These are phyloP conservation scores for Nectriaceae sp. DNA, from an alignment of 2,329 filamentous ascomycete genomes.

Conservation along the genomic window DNA sequence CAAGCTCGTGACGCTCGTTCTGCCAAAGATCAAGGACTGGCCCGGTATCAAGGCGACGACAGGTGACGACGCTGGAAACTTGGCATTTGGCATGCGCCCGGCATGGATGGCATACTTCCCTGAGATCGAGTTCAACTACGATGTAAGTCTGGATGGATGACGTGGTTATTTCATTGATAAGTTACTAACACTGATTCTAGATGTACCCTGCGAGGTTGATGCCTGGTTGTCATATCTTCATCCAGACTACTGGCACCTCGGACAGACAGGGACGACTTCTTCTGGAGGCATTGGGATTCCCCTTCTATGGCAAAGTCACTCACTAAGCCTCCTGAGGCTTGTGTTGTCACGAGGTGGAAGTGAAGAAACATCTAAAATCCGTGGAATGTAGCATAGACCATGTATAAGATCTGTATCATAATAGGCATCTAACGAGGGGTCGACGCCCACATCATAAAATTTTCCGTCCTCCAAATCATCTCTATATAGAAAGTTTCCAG, in stretches of 20 bases:
- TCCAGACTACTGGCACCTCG: slow-evolving; percentile 82
- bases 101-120: slow-evolving; percentile 84
- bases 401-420: slow-evolving; percentile 41
- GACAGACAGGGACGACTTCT: slow-evolving; percentile 84
- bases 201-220: slow-evolving; percentile 72
- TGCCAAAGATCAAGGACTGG: slow-evolving; percentile 97
- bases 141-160: slow-evolving; percentile 60
- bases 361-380: slow-evolving; percentile 13
- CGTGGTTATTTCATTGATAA: background rate
- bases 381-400: slow-evolving; percentile 32
- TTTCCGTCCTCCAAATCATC: slow-evolving; percentile 9
- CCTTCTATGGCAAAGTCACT: slow-evolving; percentile 76
- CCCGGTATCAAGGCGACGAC: slow-evolving; percentile 64
- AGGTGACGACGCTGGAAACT: slow-evolving; percentile 86
- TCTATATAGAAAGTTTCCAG: background rate
- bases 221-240: slow-evolving; percentile 78
- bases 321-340: slow-evolving; percentile 29
- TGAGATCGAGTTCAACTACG: slow-evolving; percentile 92
- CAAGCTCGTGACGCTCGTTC: slow-evolving; percentile 85
- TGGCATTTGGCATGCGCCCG: slow-evolving; percentile 76
- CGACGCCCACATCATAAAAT: slow-evolving; percentile 15
- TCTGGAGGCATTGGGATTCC: slow-evolving; percentile 50
- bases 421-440: slow-evolving; percentile 20
- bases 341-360: background rate
- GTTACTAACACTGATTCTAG: slow-evolving; percentile 34